Evolutionary conservation across 345 rosid species (phyloP).

Genomic region (Aquilaria sinensis): DNA sequence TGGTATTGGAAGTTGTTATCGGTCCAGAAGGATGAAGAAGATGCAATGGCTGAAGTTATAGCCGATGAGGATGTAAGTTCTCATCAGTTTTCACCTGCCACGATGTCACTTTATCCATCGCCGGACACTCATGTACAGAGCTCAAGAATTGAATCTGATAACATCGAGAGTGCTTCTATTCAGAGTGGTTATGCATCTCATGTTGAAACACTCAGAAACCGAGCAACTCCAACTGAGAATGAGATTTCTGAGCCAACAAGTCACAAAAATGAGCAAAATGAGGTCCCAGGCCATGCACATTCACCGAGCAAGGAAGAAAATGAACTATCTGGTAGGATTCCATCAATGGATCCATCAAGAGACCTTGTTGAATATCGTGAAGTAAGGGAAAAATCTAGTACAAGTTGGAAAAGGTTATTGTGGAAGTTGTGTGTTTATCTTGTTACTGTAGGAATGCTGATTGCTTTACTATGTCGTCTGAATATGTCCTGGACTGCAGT

Average conservation of each 20-base stretch:
- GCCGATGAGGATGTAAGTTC: constrained; percentile 46
- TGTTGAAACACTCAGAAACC: constrained; percentile 36
- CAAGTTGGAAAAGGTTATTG: constrained; percentile 40
- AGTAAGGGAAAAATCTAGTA: constrained; percentile 13
- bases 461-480: constrained; percentile 60
- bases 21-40: constrained; percentile 48
- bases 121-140: constrained; percentile 36
- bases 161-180: constrained; percentile 16
- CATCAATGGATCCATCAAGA: constrained; percentile 7
- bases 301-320: constrained; percentile 20
- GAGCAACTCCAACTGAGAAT: constrained; percentile 25
- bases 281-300: constrained; percentile 12
- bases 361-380: constrained; percentile 1
- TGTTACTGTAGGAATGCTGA: constrained; percentile 59
- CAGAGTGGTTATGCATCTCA: constrained; percentile 10
- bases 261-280: constrained; percentile 19
- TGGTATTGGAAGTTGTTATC: constrained; percentile 67
- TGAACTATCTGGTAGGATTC: constrained; percentile 2
- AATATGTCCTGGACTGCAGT: constrained; percentile 93
- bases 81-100: constrained; percentile 74
- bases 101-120: constrained; percentile 45
- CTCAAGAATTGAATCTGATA: constrained; percentile 28
- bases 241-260: constrained; percentile 23
- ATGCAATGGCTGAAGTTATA: constrained; percentile 24
- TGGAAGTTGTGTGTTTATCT: constrained; percentile 69